phyloP scores from a whole-genome alignment of 257 asterid species.

The Solanum pennellii region DNA sequence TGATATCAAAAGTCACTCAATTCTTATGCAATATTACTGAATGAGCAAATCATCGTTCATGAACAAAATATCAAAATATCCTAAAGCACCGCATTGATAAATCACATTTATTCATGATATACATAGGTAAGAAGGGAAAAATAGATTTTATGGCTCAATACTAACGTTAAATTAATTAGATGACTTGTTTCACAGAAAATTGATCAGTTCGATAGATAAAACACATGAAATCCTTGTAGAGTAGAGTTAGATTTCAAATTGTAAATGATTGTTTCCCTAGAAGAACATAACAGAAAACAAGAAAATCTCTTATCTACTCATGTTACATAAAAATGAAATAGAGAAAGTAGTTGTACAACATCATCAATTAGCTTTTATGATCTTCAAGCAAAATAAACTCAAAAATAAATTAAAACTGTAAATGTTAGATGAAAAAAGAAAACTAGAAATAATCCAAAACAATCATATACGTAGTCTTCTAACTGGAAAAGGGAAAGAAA shows the following conservation, averaged over 20 bases:
- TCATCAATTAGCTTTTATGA: neutral
- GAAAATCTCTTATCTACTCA: neutral
- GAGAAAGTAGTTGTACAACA: neutral
- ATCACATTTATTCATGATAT: neutral
- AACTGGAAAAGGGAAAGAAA: neutral
- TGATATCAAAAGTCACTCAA: no score
- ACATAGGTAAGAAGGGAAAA: neutral
- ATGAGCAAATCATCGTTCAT: no score
- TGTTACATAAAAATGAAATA: neutral
- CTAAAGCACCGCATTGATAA: rapidly evolving
- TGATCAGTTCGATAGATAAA: neutral
- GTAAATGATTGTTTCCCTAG: neutral
- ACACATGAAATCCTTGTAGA: neutral
- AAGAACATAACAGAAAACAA: neutral
- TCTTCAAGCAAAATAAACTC: neutral
- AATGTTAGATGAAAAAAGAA: neutral
- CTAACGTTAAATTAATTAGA: neutral
- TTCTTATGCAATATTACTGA: no score
- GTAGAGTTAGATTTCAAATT: neutral
- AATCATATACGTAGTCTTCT: neutral
- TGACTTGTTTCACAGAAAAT: neutral
- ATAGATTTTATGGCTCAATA: neutral
- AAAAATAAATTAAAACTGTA: neutral
- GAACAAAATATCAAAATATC: neutral
- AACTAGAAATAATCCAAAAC: neutral